Base-by-base conservation (phyloP, 2,329 filamentous ascomycete species). In the Pseudogymnoascus sp. region DNA sequence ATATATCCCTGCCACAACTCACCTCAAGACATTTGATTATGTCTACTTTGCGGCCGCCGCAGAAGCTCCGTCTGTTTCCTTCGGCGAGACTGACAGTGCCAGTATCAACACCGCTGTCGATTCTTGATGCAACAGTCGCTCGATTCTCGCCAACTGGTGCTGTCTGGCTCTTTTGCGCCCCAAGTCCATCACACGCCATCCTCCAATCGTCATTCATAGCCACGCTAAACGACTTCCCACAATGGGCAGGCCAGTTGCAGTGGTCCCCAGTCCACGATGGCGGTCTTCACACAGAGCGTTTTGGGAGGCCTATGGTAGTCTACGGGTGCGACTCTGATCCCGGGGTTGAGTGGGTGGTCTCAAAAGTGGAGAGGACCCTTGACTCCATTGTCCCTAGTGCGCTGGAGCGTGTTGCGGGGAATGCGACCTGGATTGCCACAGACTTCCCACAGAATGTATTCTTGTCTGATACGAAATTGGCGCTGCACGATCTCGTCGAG, bases 71-170 rank as follows among this genome's bases (percentile, higher is more conserved):
- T 33, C 49, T 55, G 3, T 55, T 55, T 6, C 49, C 49, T 30
- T 55, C 7, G n/a, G 8, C 25, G 49, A 33, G 49, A 19, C 28
- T 19, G n/a, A 33, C n/a, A 7, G 11, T n/a, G n/a, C 25, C 49
- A 12, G 28, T 55, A 33, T 55, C 66, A 4, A 60, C 66, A 45
- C 66, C 69, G 2, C 67, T 79, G 0, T 79, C 77, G 3, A 76
- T 79, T 25, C 67, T 77, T 12, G 79, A 81, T 68, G 75, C 75
- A 2, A 75, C 75, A 0, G 74, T 76, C 8, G 74, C 75, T 2
- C 69, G 75, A 3, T 81, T 79, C 64, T 61, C 72, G 1, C 65
- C 73, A 4, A 75, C 75, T 6, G 75, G 72, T 19, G 77, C 76
- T 3, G 73, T 79, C 16, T 81, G 78, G 78, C 73, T 79, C 6